Base-by-base conservation (phyloP, 352 stramenopile genomes). In the Pythium brassicae region DNA sequence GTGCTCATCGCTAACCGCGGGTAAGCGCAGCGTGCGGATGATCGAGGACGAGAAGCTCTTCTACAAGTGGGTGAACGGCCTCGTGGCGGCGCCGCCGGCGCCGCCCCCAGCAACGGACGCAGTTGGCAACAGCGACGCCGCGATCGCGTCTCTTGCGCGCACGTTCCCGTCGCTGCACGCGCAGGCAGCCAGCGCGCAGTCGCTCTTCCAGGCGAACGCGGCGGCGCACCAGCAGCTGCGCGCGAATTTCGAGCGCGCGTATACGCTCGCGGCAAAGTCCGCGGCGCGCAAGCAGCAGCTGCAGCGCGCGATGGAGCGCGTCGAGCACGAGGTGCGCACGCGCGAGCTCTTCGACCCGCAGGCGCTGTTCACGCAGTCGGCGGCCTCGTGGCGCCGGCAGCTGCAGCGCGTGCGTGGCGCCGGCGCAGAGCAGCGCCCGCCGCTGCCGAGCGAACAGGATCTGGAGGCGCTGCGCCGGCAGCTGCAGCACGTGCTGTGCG, bases 31-130 rank as follows among this genome's bases (percentile, higher is more conserved):
- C 29, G 37, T 89, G 8, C 65, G 86, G 54, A 78, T 87, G 66
- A 49, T 78, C 17, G 68, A 83, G 39, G 66, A 89, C 29, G 74
- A 89, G 59, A 67, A 71, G 37, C 51, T 80, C 10, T 86, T 88
- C 17, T 87, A 86, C 69, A 87, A 89, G 61, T 87, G 76, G 78
- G 68, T 86, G 51, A 87, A 89, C 45, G 60, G 76, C 14, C 50
- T 89, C 19, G 60, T 87, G 8, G 51, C 68, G 3, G 17, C 47
- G 26, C 55, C n/a, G 19, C 19, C 20, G n/a, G 19, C 20, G 7
- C 15, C 22, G 12, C 20, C 25, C 10, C 10, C 19, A 35, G 10
- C 34, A 37, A 37, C 1, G 8, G 5, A 37, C 32, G 14, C 8
- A 7, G 14, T 11, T 11, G 14, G 32, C 32, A 37, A 3, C 32